Evolutionary conservation across 202 grass and related monocot species (phyloP), one percentile per base, ranked within the genome.

Genomic region (Hordeum pubiflorum): DNA sequence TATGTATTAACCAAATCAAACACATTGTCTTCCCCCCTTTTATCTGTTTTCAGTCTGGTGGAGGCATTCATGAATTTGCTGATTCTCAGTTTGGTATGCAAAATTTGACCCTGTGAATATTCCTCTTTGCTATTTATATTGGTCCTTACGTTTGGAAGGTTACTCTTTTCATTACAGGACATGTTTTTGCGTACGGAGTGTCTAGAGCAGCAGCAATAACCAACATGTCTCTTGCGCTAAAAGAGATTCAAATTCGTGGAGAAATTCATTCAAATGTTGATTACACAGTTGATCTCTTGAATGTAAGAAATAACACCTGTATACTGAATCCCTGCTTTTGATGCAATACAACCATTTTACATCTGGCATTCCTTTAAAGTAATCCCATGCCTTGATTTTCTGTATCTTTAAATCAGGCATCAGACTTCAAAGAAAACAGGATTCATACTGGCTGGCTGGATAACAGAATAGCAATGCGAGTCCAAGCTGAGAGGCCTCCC

Each of bases 181-280:
- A 94, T 83, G 89, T 94, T 89, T 94, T 94, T 89, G 92, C 92
- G 70, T 94, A 89, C 82, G 92, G 92, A 52, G 82, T 74, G 54
- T 85, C 89, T 78, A 89, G 92, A 89, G 84, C 92, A 58, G 87
- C 89, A 69, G 89, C 92, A 78, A 89, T 94, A 85, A 87, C 92
- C 29, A 94, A 74, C 39, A 94, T 94, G 92, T 67, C 85, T 77
- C 92, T 94, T 91, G 92, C 89, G 68, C 70, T 94, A 80, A 94
- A 94, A 83, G 92, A 91, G 75, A 85, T 94, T 46, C 92, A 94
- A 80, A 94, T 94, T 62, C 89, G 89, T 41, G 92, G 92, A 65
- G 92, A 94, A 89, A 94, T 94, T 84, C 92, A 74, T 83, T 85
- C 92, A 77, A 94, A 94, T 34, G 92, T 94, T 85, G 92, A 94